Conservation (phyloP, 2,329 filamentous ascomycete species). For the Phyllosticta citriasiana region DNA sequence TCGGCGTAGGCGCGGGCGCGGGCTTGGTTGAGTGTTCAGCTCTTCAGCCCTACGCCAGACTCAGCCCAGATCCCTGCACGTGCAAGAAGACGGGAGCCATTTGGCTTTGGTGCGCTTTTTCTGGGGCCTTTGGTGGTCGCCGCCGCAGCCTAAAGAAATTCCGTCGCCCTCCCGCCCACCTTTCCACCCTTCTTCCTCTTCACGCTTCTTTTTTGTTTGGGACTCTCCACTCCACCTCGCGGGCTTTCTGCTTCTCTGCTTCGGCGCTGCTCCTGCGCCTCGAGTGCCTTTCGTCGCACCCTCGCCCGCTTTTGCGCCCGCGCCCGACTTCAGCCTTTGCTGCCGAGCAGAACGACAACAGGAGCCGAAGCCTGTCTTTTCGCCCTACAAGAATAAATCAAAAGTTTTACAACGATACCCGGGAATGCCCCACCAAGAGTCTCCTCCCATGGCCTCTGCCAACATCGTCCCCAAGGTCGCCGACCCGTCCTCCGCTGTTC, state of each 20-base stretch:
- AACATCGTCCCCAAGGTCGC: constrained; percentile 38
- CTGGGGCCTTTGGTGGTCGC: not conserved
- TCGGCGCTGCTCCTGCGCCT: not conserved
- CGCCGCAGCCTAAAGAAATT: not conserved
- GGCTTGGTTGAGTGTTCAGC: not conserved
- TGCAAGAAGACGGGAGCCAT: not conserved
- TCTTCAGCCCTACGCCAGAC: not conserved
- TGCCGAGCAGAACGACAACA: not conserved
- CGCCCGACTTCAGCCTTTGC: not conserved
- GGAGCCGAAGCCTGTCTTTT: not conserved
- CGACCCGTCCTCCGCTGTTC: constrained; percentile 22
- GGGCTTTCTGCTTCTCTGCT: not conserved
- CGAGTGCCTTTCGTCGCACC: not conserved
- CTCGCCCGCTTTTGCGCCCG: not conserved
- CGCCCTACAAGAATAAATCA: not conserved
- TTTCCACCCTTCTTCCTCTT: not conserved
- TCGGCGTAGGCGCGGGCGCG: not conserved
- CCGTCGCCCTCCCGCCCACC: not conserved
- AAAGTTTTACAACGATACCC: constrained; percentile 2
- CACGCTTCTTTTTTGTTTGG: not conserved
- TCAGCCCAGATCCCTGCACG: not conserved
- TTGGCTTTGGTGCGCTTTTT: not conserved
- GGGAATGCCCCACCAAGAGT: constrained; percentile 41
- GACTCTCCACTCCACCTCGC: not conserved
- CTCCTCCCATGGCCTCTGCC: constrained; percentile 36